These are phyloP conservation scores for Aspergillus sp. DNA, from an alignment of 2,329 filamentous ascomycete genomes.

Conservation along the genomic window DNA sequence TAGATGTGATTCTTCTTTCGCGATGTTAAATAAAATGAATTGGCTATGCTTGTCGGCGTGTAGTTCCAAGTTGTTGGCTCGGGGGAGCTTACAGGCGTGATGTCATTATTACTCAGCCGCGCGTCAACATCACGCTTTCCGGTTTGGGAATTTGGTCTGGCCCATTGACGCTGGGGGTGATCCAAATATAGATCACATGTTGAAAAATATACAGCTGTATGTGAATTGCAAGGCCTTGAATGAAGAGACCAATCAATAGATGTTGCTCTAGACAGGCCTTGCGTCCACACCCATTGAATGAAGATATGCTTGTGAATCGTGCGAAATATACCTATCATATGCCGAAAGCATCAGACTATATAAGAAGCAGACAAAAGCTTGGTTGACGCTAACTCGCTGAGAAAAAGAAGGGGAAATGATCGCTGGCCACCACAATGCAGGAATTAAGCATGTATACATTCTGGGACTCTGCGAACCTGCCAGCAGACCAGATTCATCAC, in stretches of 20 bases:
- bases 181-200: not conserved
- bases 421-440: conserved; percentile 11
- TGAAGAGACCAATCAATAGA: not conserved
- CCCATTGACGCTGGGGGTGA: not conserved
- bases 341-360: not conserved
- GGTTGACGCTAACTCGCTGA: not conserved
- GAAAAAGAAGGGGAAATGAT: not conserved
- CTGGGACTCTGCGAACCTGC: conserved; percentile 6
- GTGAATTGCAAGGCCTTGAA: not conserved
- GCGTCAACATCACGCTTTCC: not conserved
- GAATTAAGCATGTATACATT: conserved; percentile 7
- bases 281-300: not conserved
- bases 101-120: conserved; percentile 12
- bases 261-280: not conserved
- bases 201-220: too few species aligned
- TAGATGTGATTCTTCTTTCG: not conserved
- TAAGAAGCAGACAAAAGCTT: not conserved
- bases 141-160: not conserved
- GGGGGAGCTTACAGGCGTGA: not conserved
- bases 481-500: conserved; percentile 11
- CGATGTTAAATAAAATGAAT: not conserved
- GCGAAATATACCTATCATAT: not conserved
- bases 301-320: not conserved
- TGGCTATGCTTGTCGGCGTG: not conserved
- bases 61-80: not conserved